phyloP scores from a whole-genome alignment of 495 filamentous ascomycete genomes.

The Talaromyces liani region DNA sequence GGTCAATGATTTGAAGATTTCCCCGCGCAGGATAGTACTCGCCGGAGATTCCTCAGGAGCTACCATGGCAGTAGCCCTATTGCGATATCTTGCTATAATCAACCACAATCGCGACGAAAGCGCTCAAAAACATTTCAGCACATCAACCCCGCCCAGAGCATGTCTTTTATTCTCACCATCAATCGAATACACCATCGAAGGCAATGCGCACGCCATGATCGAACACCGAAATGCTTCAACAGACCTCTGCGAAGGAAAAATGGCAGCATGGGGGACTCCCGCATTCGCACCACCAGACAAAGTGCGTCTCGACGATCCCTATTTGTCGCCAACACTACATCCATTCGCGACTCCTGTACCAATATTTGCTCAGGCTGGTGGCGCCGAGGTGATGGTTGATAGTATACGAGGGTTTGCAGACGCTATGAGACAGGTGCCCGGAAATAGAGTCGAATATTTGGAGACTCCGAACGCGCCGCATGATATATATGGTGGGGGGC shows the following conservation, averaged over 20 bases:
- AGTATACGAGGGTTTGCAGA: not conserved
- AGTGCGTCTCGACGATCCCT: not conserved
- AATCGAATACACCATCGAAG: not conserved
- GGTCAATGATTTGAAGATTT: constrained; percentile 18
- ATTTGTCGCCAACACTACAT: not conserved
- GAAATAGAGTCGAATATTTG: not conserved
- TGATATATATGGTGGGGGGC: not conserved
- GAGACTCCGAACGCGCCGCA: constrained; percentile 2
- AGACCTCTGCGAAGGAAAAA: not conserved
- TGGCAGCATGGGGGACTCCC: not conserved
- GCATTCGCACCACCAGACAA: not conserved
- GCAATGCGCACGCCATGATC: not conserved
- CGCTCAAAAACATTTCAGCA: not conserved
- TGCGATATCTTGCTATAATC: constrained; percentile 20
- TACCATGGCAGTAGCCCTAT: constrained; percentile 28
- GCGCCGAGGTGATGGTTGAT: not conserved
- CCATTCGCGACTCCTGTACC: not conserved
- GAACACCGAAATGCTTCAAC: not conserved
- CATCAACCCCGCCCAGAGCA: not conserved
- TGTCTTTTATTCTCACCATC: not conserved
- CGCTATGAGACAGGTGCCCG: not conserved
- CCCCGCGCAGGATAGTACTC: constrained; percentile 23
- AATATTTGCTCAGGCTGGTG: not conserved
- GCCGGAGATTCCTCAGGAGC: constrained; percentile 36
- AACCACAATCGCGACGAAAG: not conserved